Conservation (phyloP, 106 monocot species). For the Posidonia australis region DNA sequence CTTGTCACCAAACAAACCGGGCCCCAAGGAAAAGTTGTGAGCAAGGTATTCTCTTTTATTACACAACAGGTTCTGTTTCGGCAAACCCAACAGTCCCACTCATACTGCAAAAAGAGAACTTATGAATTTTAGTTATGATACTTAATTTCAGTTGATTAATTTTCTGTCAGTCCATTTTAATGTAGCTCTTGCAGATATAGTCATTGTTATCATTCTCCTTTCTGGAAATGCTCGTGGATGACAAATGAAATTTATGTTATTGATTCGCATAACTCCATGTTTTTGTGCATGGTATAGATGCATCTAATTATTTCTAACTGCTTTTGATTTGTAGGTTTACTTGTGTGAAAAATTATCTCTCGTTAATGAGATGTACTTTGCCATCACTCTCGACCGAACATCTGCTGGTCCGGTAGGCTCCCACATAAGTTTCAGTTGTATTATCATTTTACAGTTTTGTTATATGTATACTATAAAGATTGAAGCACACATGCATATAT, state of each 20-base stretch:
- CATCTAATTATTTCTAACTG: neutral
- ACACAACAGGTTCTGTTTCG: neutral
- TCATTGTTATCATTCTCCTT: no score
- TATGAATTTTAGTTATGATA: no score
- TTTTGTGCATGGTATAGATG: neutral
- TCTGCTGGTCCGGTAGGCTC: slow-evolving; percentile 88
- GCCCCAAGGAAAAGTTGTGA: slow-evolving; percentile 91
- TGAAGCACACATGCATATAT: no score
- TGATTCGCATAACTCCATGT: no score
- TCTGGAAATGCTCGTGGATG: no score
- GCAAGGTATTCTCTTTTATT: slow-evolving; percentile 44
- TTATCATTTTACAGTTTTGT: neutral
- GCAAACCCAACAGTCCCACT: no score
- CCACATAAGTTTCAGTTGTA: neutral
- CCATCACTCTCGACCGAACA: slow-evolving; percentile 85
- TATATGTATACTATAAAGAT: no score
- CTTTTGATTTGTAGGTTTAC: slow-evolving; percentile 54
- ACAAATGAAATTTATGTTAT: no score
- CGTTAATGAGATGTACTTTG: slow-evolving; percentile 97
- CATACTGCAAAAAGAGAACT: no score
- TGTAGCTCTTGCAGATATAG: neutral
- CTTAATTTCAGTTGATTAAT: no score
- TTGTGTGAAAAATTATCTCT: slow-evolving; percentile 87
- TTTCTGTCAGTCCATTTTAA: neutral
- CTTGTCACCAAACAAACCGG: slow-evolving; percentile 99